A percentile compares a stretch with the other conserved stretches of the same genome.
These are phyloP conservation scores for Pythium aquatile DNA, from an alignment of 352 stramenopile species.

Conservation along the genomic window DNA sequence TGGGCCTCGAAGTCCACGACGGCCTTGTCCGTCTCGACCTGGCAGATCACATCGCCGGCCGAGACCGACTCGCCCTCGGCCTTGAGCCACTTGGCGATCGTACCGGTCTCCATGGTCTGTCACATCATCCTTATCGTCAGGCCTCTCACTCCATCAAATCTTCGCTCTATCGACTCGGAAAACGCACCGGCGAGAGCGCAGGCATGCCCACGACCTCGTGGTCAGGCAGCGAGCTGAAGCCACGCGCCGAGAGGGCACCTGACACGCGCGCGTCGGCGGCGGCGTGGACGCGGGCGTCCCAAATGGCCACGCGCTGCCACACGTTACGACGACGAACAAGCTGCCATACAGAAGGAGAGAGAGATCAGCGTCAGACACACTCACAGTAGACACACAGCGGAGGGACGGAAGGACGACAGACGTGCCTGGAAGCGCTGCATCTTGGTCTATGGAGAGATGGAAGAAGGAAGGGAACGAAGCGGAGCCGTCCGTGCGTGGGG, in stretches of 20 bases:
- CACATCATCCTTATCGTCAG: not conserved
- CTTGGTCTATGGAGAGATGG: constrained; percentile 4
- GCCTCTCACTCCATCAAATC: not conserved
- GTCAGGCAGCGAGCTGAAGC: constrained; percentile 63
- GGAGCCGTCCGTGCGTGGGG: constrained; percentile 9
- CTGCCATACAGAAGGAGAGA: constrained; percentile 19
- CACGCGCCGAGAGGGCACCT: constrained; percentile 28
- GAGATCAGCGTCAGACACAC: not conserved
- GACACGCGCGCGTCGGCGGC: constrained; percentile 22
- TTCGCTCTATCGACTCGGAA: too few species aligned
- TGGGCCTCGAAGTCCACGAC: constrained; percentile 97
- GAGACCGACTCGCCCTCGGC: constrained; percentile 89
- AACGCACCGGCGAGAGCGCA: constrained; percentile 56
- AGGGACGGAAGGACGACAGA: not conserved
- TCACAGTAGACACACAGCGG: not conserved
- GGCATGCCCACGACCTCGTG: constrained; percentile 79
- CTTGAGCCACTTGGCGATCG: constrained; percentile 94
- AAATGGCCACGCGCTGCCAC: constrained; percentile 56
- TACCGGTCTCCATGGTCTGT: constrained; percentile 94
- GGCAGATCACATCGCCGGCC: constrained; percentile 91
- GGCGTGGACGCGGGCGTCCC: constrained; percentile 34
- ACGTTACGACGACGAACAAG: constrained; percentile 57
- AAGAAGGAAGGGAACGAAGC: constrained; percentile 1
- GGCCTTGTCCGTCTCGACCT: constrained; percentile 98
- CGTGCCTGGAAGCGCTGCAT: constrained; percentile 73